These are phyloP conservation scores for Gloeophyllum trabeum DNA, from an alignment of 768 basidiomycete genomes.

Conservation along the genomic window DNA sequence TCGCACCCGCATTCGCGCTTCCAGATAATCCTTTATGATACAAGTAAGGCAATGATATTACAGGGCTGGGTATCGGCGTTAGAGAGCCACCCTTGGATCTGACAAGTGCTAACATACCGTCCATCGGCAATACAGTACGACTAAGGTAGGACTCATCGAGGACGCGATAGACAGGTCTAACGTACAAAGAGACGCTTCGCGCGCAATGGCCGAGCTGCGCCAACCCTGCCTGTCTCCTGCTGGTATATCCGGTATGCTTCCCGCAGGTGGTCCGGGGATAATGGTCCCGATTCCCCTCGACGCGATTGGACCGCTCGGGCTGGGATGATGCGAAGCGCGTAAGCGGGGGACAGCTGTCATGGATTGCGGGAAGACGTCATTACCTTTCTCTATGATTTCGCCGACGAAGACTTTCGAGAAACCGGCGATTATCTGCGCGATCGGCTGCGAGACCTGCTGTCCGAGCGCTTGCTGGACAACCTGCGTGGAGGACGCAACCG, in stretches of 20 bases:
- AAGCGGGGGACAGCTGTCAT: not conserved
- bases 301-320: conserved; percentile 69
- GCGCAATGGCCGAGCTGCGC: conserved; percentile 59
- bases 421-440: conserved; percentile 84
- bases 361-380: conserved; percentile 7
- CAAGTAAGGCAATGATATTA: too few relatives aligned
- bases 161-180: too few relatives aligned
- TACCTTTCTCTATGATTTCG: conserved; percentile 85
- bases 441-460: conserved; percentile 77
- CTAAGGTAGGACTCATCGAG: too few relatives aligned
- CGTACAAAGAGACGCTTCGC: conserved; percentile 67
- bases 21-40: too few relatives aligned
- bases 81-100: too few relatives aligned
- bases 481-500: conserved; percentile 25
- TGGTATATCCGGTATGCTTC: conserved; percentile 84
- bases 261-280: conserved; percentile 82
- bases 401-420: conserved; percentile 90
- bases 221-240: conserved; percentile 70
- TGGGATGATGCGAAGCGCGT: conserved; percentile 17
- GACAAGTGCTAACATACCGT: too few relatives aligned
- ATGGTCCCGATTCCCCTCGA: conserved; percentile 62
- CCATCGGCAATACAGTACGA: too few relatives aligned
- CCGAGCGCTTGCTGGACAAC: conserved; percentile 75
- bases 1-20: too few relatives aligned
- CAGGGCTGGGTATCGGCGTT: too few relatives aligned